Evolutionary conservation across 768 basidiomycete genomes (phyloP).

Genomic region (Kwoniella mangroviensis): DNA sequence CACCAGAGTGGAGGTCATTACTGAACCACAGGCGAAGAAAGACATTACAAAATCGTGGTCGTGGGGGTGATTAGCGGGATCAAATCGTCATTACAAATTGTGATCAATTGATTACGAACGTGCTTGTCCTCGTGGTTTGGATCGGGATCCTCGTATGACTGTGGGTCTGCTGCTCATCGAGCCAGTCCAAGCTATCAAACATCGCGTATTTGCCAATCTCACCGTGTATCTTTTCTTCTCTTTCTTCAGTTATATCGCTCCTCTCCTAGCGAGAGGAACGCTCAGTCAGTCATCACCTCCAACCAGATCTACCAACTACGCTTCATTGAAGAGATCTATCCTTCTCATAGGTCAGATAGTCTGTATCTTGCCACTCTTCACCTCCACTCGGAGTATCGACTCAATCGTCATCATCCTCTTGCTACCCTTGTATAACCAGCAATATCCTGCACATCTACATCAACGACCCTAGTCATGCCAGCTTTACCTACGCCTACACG

Average conservation of each 20-base stretch:
- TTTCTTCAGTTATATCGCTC: conserved; percentile 11
- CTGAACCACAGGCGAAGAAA: too few relatives aligned
- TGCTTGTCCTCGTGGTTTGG: conserved; percentile 3
- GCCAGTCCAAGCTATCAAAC: neutral
- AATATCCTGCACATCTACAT: neutral
- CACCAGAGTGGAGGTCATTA: conserved; percentile 22
- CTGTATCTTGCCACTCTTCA: conserved; percentile 8
- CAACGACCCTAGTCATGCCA: conserved; percentile 13
- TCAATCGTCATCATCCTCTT: neutral
- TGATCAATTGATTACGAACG: conserved; percentile 15
- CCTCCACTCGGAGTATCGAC: neutral
- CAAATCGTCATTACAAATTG: neutral
- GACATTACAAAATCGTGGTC: neutral
- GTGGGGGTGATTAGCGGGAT: conserved; percentile 14
- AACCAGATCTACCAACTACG: neutral
- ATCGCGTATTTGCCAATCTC: conserved; percentile 5
- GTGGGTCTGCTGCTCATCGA: too few relatives aligned
- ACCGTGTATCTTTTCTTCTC: too few relatives aligned
- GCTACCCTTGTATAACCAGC: neutral
- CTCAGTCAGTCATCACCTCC: neutral
- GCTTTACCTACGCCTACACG: conserved; percentile 14
- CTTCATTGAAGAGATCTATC: neutral
- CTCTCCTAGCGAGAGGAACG: conserved; percentile 24
- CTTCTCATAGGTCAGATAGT: neutral
- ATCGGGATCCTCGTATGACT: neutral